phyloP scores from a whole-genome alignment of 139 green algal genomes.

The Micractinium sp. region DNA sequence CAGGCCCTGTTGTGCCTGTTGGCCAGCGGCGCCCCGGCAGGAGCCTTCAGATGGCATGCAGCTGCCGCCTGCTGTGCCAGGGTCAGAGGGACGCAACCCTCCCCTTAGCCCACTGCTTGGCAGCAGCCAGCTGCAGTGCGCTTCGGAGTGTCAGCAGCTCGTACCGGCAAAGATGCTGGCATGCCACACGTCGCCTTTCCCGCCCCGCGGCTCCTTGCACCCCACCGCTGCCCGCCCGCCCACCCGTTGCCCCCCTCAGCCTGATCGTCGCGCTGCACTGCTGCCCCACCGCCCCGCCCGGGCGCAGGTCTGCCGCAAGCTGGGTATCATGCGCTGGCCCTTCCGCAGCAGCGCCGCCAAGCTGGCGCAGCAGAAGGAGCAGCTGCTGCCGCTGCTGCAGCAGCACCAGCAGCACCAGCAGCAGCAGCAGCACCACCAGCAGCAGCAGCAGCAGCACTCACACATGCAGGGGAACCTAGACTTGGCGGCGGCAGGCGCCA shows the following conservation, averaged over 20 bases:
- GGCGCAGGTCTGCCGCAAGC: constrained; percentile 21
- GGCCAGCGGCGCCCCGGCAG: too few relatives aligned
- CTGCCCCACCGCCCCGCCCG: neutral
- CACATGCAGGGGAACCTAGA: neutral
- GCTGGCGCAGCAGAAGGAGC: neutral
- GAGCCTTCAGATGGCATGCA: neutral
- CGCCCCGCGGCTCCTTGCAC: neutral
- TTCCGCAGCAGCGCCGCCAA: constrained; percentile 21
- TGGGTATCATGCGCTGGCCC: constrained; percentile 24
- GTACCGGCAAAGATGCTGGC: too few relatives aligned
- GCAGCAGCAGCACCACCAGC: neutral
- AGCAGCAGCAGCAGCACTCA: neutral
- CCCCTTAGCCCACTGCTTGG: neutral
- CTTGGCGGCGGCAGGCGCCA: too few relatives aligned
- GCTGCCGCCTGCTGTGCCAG: neutral
- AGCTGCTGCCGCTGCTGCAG: neutral
- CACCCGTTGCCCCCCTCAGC: neutral
- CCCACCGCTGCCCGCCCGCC: neutral
- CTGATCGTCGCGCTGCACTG: neutral
- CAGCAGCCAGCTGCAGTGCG: neutral
- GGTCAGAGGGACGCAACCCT: too few relatives aligned
- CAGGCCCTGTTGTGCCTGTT: neutral
- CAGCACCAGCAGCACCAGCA: neutral
- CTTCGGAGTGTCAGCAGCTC: too few relatives aligned
- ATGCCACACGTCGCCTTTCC: neutral